Evolutionary conservation across 1,284 basidiomycete genomes (phyloP).

Genomic region (Afroboletus lepidellus): DNA sequence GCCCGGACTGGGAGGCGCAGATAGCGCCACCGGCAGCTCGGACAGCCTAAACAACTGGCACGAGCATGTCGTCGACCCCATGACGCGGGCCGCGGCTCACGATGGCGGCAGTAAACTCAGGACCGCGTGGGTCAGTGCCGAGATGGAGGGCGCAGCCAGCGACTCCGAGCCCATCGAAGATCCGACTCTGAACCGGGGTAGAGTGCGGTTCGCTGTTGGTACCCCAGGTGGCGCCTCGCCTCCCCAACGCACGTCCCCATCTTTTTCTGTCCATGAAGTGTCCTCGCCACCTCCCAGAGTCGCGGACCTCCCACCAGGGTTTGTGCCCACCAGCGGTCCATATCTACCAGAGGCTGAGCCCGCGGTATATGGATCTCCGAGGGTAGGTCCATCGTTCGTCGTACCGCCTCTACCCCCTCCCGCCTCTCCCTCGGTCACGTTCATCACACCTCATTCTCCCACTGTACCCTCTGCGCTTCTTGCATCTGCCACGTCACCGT

Average conservation of each 20-base stretch:
- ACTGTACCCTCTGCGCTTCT: conserved; percentile 6
- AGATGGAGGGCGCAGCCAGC: conserved; percentile 24
- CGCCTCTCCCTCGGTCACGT: conserved; percentile 8
- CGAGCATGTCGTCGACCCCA: conserved; percentile 25
- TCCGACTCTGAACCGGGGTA: conserved; percentile 14
- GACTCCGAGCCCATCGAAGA: conserved; percentile 25
- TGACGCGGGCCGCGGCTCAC: conserved; percentile 4
- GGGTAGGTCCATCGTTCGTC: conserved; percentile 9
- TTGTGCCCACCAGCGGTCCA: conserved; percentile 21
- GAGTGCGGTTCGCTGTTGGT: conserved; percentile 15
- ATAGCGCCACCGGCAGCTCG: conserved; percentile 15
- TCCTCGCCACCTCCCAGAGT: conserved; percentile 17
- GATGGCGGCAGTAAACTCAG: conserved; percentile 6
- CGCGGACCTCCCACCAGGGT: conserved; percentile 25
- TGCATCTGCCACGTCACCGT: conserved; percentile 1
- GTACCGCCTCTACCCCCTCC: conserved; percentile 12
- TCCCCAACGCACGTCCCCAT: conserved; percentile 14
- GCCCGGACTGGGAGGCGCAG: conserved; percentile 5
- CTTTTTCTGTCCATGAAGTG: conserved; percentile 5
- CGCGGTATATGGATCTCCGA: conserved; percentile 14
- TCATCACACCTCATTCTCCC: conserved; percentile 1
- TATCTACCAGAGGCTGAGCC: neutral
- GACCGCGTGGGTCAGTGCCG: conserved; percentile 32
- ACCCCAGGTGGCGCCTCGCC: conserved; percentile 12
- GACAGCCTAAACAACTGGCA: conserved; percentile 24